phyloP scores from a whole-genome alignment of 2,329 filamentous ascomycete genomes.

The Trichoderma asperellum region DNA sequence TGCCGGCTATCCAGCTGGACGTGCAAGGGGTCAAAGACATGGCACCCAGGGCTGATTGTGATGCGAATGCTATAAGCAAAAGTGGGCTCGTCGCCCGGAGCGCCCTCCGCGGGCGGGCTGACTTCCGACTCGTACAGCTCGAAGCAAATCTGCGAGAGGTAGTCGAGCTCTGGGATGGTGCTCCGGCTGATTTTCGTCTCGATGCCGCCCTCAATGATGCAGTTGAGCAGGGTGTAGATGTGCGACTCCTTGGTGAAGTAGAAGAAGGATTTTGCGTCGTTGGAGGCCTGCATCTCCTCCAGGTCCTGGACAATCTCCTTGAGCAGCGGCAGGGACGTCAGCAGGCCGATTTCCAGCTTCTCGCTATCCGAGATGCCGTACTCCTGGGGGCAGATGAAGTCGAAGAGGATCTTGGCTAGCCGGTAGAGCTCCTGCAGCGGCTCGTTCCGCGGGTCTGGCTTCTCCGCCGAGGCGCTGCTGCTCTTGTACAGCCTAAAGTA shows the following conservation, averaged over 20 bases:
- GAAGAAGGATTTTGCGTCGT: slow-evolving; percentile 93
- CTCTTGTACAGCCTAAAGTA: slow-evolving; percentile 93
- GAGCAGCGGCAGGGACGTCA: slow-evolving; percentile 89
- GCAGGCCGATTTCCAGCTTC: slow-evolving; percentile 95
- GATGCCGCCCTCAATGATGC: slow-evolving; percentile 94
- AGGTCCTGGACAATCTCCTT: slow-evolving; percentile 97
- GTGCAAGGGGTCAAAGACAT: slow-evolving; percentile 94
- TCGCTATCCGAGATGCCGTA: slow-evolving; percentile 95
- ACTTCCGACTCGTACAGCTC: slow-evolving; percentile 96
- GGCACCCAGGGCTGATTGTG: slow-evolving; percentile 91
- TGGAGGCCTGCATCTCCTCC: slow-evolving; percentile 94
- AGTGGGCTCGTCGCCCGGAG: slow-evolving; percentile 61
- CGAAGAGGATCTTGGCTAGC: slow-evolving; percentile 91
- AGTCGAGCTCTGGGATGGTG: slow-evolving; percentile 95
- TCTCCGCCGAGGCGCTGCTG: slow-evolving; percentile 64
- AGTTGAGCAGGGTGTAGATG: slow-evolving; percentile 97
- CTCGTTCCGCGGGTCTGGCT: slow-evolving; percentile 81
- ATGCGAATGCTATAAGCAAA: slow-evolving; percentile 97
- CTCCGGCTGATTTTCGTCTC: slow-evolving; percentile 96
- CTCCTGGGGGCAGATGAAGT: slow-evolving; percentile 97
- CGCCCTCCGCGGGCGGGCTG: slow-evolving; percentile 51
- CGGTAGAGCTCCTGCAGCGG: slow-evolving; percentile 92
- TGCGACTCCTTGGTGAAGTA: slow-evolving; percentile 99
- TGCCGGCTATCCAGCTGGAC: slow-evolving; percentile 96
- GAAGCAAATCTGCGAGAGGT: slow-evolving; percentile 96